phyloP scores from a whole-genome alignment of 108 stramenopile genomes.

The Mediolabrus comicus region DNA sequence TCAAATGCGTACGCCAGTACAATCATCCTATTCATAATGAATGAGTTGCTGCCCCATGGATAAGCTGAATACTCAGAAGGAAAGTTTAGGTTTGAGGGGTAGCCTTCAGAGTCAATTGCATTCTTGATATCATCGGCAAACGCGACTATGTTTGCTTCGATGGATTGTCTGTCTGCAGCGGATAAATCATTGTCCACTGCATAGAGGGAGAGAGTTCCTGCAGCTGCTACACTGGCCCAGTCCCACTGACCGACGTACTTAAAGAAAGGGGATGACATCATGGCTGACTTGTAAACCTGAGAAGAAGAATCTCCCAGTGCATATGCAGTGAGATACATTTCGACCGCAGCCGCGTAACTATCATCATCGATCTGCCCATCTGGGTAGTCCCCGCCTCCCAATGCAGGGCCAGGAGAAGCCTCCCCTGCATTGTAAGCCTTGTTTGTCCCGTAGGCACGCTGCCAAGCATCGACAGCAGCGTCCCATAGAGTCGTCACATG shows the following conservation, averaged over 20 bases:
- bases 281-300: slow-evolving; percentile 8
- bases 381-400: slow-evolving; percentile 30
- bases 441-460: slow-evolving; percentile 18
- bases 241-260: slow-evolving; percentile 20
- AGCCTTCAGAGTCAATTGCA: slow-evolving; percentile 16
- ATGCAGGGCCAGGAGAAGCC: slow-evolving; percentile 25
- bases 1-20: slow-evolving; percentile 26
- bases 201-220: slow-evolving; percentile 32
- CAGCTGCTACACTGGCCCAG: slow-evolving; percentile 23
- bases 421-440: slow-evolving; percentile 23
- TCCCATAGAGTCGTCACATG: slow-evolving; percentile 9
- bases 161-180: slow-evolving; percentile 5
- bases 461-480: slow-evolving; percentile 25
- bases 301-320: slow-evolving; percentile 11
- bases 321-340: slow-evolving; percentile 33
- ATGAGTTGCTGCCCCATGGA: slow-evolving; percentile 28
- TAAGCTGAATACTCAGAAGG: slow-evolving; percentile 2
- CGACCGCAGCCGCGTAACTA: slow-evolving; percentile 25
- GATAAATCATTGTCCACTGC: slow-evolving; percentile 23
- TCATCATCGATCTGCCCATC: slow-evolving; percentile 19
- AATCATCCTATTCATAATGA: slow-evolving; percentile 33
- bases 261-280: slow-evolving; percentile 13
- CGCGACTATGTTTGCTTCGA: slow-evolving; percentile 16
- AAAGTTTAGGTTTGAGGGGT: slow-evolving; percentile 13
- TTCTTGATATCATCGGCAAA: slow-evolving; percentile 23